Evolutionary conservation across 2,329 filamentous ascomycete genomes (phyloP).

Genomic region (Teratosphaeriaceae sp.): DNA sequence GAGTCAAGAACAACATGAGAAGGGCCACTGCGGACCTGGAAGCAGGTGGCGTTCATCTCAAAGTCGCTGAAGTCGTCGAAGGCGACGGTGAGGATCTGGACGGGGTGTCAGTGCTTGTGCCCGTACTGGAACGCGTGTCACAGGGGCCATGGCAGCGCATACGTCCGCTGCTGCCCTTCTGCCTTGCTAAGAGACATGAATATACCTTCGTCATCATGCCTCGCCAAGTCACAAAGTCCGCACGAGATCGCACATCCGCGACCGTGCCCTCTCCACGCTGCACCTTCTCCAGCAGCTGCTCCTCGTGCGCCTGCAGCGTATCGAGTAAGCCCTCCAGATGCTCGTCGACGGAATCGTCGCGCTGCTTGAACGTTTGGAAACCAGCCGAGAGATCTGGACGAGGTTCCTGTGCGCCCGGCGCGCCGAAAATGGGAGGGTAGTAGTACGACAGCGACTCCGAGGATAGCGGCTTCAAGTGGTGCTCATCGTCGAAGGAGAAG

Average conservation of each 20-base stretch:
- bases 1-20: neutral
- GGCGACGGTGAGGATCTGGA: conserved; percentile 74
- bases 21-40: conserved; percentile 57
- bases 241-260: conserved; percentile 39
- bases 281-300: conserved; percentile 57
- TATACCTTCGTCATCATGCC: conserved; percentile 96
- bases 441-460: conserved; percentile 82
- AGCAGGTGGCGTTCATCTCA: conserved; percentile 90
- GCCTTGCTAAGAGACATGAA: no score
- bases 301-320: conserved; percentile 67
- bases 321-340: conserved; percentile 79
- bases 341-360: conserved; percentile 74
- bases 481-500: conserved; percentile 88
- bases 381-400: conserved; percentile 67
- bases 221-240: conserved; percentile 84
- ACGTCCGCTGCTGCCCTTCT: no score
- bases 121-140: no score
- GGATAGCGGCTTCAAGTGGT: conserved; percentile 62
- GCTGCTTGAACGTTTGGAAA: conserved; percentile 68
- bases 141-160: neutral
- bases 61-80: conserved; percentile 85
- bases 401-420: conserved; percentile 14
- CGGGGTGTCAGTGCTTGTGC: neutral
- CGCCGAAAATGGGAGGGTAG: conserved; percentile 54
- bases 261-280: conserved; percentile 6